phyloP scores from a whole-genome alignment of 306 rosid genomes.

The Fragaria iinumae region DNA sequence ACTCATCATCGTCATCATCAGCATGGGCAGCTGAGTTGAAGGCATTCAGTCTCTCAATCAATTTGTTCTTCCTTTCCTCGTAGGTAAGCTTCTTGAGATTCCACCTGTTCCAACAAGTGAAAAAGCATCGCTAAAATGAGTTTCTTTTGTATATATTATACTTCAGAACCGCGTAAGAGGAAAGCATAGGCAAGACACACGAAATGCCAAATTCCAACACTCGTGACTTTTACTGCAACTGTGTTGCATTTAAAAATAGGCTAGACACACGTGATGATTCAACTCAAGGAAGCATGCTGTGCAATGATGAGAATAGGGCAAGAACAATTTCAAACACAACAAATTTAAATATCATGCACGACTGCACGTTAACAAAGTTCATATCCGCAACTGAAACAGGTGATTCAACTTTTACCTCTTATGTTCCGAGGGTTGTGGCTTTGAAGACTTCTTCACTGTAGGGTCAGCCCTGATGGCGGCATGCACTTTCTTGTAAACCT shows the following conservation, averaged over 20 bases:
- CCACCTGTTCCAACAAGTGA: slow-evolving; percentile 27
- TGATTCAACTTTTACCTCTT: slow-evolving; percentile 46
- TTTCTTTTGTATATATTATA: not conserved
- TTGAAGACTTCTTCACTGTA: slow-evolving; percentile 39
- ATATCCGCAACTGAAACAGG: not conserved
- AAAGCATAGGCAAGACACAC: not conserved
- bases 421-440: slow-evolving; percentile 58
- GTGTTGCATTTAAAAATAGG: not conserved
- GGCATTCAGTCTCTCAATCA: slow-evolving; percentile 54
- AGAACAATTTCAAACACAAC: not conserved
- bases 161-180: not conserved
- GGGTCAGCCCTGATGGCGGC: slow-evolving; percentile 83
- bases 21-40: slow-evolving; percentile 56
- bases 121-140: not conserved
- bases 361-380: not conserved
- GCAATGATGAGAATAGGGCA: too few relatives aligned
- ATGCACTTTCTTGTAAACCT: slow-evolving; percentile 73
- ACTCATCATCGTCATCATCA: slow-evolving; percentile 47
- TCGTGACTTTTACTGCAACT: not conserved
- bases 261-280: not conserved
- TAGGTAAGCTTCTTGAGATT: slow-evolving; percentile 72
- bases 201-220: not conserved
- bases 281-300: not conserved
- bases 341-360: not conserved
- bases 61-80: slow-evolving; percentile 56